Evolutionary conservation across 1,284 basidiomycete species (phyloP), one percentile per base, ranked within the genome.

Genomic region (Cutaneotrichosporon sp.): DNA sequence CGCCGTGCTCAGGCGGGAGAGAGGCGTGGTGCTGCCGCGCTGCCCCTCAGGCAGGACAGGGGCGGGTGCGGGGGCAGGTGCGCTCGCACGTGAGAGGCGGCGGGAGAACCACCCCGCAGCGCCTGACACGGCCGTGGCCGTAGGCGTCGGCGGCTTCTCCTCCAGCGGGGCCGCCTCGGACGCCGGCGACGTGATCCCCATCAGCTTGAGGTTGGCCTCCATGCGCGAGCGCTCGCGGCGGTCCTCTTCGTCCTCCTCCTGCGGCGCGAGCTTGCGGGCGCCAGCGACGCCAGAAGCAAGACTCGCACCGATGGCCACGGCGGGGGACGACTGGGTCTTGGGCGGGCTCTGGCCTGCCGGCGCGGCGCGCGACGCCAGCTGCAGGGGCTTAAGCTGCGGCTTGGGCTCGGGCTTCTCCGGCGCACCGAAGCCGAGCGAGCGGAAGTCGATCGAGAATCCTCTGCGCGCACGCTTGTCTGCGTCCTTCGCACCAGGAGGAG

Each of bases 231-330:
- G 83, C 77, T 94, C 92, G 62, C 84, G 84, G 52, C 86, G 83
- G 71, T 95, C 92, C 62, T 95, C 90, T 55, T 95, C 92, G 70
- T 93, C 92, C 78, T 95, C 92, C 45, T 85, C 82, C 84, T 92
- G 69, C 88, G 89, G 71, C 45, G 75, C 76, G 5, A 78, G 69
- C 61, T 72, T 78, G 46, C 73, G 68, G 9, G 67, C 74, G n/a
- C 50, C 54, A 33, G 64, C 9, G 43, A 58, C 52, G 56, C 76
- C 76, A n/a, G 45, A 56, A 89, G 33, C 50, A n/a, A 18, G 10
- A 9, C 34, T 50, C 54, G n/a, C 22, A 52, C 20, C 56, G 6
- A 54, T 43, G n/a, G 50, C 31, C 20, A 33, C 45, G n/a, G 34
- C 43, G 34, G 25, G 34, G 8, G 65, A 38, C 22, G 51, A 14